Evolutionary conservation across 805 yeast genomes (phyloP), one percentile per base, ranked within the genome.

Genomic region (Torulaspora gathmanii): DNA sequence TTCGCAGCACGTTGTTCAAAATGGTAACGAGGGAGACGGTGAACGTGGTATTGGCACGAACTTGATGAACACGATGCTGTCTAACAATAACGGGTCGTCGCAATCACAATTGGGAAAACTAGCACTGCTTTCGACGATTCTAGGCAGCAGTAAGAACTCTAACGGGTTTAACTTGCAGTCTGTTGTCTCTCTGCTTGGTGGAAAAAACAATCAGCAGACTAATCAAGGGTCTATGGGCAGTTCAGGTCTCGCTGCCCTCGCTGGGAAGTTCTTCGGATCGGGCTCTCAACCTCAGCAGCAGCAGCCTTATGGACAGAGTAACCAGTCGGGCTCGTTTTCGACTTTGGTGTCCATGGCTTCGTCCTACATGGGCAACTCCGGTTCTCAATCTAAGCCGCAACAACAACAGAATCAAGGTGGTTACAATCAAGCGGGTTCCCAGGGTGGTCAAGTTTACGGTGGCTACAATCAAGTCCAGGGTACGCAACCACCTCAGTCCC

Each of bases 31-130:
- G 3, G 53, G 48, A 6, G 49, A 53, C 30, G 58, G 58, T 7
- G 49, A 56, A 16, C 51, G 56, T 33, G 55, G 48, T 13, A 44
- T 52, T 30, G 58, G 61, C 12, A 53, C 53, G 16, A 42, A 51
- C 16, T 44, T 58, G 27, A 45, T 60, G 50, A 53, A 44, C 35
- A 50, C 61, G 2, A 37, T 60, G 43, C 44, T 48, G 41, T 31
- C 56, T 5, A 51, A 37, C 23, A 53, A 51, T 23, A 54, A 55
- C 35, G 63, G 63, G 1, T 52, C 57, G 19, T 44, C 58, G 4
- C 57, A 55, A 31, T 44, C 63, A 1, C 66, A 61, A 39, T 39
- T 61, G 23, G 64, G 66, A 6, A 61, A 61, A 39, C 41, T 61
- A 46, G 64, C 66, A 7, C 44, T 61, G 27, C 44, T 61, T 12